A percentile compares a stretch with the other conserved stretches of the same genome.
Conservation (phyloP, 1,284 basidiomycete genomes). For the Vanrija sp. region DNA sequence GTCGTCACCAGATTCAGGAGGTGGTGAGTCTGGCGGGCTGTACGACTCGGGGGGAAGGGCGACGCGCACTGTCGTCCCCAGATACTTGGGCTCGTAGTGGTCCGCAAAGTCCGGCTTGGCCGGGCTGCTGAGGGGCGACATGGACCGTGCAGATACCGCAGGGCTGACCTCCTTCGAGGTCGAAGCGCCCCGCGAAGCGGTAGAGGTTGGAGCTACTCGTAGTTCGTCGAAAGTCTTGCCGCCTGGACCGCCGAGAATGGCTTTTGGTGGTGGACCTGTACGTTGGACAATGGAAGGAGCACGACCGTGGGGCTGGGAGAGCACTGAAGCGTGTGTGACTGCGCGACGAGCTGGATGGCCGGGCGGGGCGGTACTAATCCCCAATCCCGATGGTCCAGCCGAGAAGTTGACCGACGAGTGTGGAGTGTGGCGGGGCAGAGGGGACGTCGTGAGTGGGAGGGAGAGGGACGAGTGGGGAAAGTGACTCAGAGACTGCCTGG, state of each 20-base stretch:
- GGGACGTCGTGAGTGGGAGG: constrained; percentile 8
- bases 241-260: constrained; percentile 38
- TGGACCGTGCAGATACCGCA: neutral
- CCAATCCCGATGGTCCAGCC: neutral
- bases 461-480: constrained; percentile 13
- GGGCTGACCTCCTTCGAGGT: neutral
- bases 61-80: constrained; percentile 21
- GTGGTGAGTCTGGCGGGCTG: constrained; percentile 24
- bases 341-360: neutral
- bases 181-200: neutral
- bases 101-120: constrained; percentile 2
- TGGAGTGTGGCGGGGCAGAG: neutral
- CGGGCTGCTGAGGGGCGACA: neutral
- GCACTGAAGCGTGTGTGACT: neutral
- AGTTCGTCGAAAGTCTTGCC: constrained; percentile 41
- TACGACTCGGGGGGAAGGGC: constrained; percentile 22
- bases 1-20: neutral
- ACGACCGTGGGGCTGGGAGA: constrained; percentile 4
- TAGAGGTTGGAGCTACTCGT: constrained; percentile 7
- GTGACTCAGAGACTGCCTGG: constrained; percentile 13
- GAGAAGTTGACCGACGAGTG: neutral
- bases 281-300: constrained; percentile 3
- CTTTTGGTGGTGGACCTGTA: constrained; percentile 36
- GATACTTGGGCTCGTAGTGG: constrained; percentile 11
- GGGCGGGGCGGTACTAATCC: neutral